Conservation (phyloP, 176 grass and related monocot genomes). For the Ensete ventricosum region DNA sequence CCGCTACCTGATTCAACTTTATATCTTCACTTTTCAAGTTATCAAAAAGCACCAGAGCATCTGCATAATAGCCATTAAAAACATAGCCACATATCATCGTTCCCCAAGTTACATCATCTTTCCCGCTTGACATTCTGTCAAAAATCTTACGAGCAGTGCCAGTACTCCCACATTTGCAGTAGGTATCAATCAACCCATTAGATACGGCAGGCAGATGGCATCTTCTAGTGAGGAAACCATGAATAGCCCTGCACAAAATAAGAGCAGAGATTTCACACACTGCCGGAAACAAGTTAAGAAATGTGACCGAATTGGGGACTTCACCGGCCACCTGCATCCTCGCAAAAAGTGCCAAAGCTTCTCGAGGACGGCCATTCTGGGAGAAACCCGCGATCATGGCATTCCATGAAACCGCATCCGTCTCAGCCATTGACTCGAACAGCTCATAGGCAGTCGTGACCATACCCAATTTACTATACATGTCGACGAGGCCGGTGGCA, state of each 20-base stretch:
- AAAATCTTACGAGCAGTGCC: constrained; percentile 37
- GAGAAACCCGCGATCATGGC: constrained; percentile 47
- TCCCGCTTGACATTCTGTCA: constrained; percentile 35
- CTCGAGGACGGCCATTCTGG: constrained; percentile 19
- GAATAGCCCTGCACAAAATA: constrained; percentile 38
- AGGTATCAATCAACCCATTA: constrained; percentile 52
- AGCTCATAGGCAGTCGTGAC: constrained; percentile 37
- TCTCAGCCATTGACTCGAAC: constrained; percentile 52
- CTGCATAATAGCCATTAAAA: constrained; percentile 36
- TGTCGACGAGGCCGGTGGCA: constrained; percentile 44
- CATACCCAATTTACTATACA: constrained; percentile 54
- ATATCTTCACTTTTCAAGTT: constrained; percentile 24
- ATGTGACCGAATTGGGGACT: constrained; percentile 48
- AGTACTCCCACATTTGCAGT: constrained; percentile 45
- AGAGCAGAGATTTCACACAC: constrained; percentile 34
- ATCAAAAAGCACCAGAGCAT: constrained; percentile 51
- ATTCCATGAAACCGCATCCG: constrained; percentile 64
- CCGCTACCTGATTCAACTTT: constrained; percentile 38
- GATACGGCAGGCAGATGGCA: constrained; percentile 29
- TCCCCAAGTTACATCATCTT: constrained; percentile 66
- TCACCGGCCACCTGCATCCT: constrained; percentile 35
- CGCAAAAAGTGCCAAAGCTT: constrained; percentile 41
- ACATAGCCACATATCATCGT: constrained; percentile 66
- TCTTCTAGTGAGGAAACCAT: constrained; percentile 41
- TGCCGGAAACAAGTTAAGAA: constrained; percentile 53